Evolutionary conservation across 768 basidiomycete genomes (phyloP).

Genomic region (Floccularia luteovirens): DNA sequence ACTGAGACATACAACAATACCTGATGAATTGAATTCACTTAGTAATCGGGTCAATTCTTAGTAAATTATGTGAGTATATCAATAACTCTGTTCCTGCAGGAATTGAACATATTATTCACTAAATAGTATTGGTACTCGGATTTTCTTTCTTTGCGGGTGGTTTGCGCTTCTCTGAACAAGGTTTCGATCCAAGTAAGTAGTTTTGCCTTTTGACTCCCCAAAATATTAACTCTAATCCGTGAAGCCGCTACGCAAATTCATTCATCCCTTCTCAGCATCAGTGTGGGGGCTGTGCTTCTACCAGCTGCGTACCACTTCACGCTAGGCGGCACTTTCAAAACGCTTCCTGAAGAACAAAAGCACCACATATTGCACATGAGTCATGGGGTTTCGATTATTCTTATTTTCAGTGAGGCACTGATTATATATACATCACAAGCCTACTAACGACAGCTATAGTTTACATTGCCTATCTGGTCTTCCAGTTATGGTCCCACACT

Average conservation of each 20-base stretch:
- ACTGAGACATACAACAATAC: neutral
- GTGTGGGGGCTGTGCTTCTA: slow-evolving; percentile 71
- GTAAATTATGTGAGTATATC: slow-evolving; percentile 50
- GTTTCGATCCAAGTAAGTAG: slow-evolving; percentile 59
- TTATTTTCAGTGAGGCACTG: slow-evolving; percentile 56
- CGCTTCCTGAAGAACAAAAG: slow-evolving; percentile 24
- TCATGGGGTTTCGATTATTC: slow-evolving; percentile 69
- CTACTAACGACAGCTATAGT: slow-evolving; percentile 30
- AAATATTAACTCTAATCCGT: neutral
- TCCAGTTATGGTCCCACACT: slow-evolving; percentile 76
- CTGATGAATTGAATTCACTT: neutral
- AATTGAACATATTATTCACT: neutral
- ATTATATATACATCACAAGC: slow-evolving; percentile 1
- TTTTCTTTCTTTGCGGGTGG: slow-evolving; percentile 85
- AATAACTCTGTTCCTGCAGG: neutral
- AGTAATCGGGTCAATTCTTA: slow-evolving; percentile 69
- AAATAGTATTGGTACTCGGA: slow-evolving; percentile 72
- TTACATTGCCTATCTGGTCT: slow-evolving; percentile 63
- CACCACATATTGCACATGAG: slow-evolving; percentile 61
- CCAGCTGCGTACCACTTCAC: slow-evolving; percentile 74
- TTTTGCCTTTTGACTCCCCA: neutral
- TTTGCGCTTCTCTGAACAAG: slow-evolving; percentile 68
- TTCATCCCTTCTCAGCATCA: slow-evolving; percentile 65
- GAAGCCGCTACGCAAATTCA: slow-evolving; percentile 68
- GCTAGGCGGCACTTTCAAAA: slow-evolving; percentile 23